A percentile compares a stretch with the other conserved stretches of the same genome.
These are phyloP conservation scores for Fusarium graminum DNA, from an alignment of 2,329 filamentous ascomycete genomes.

Conservation along the genomic window DNA sequence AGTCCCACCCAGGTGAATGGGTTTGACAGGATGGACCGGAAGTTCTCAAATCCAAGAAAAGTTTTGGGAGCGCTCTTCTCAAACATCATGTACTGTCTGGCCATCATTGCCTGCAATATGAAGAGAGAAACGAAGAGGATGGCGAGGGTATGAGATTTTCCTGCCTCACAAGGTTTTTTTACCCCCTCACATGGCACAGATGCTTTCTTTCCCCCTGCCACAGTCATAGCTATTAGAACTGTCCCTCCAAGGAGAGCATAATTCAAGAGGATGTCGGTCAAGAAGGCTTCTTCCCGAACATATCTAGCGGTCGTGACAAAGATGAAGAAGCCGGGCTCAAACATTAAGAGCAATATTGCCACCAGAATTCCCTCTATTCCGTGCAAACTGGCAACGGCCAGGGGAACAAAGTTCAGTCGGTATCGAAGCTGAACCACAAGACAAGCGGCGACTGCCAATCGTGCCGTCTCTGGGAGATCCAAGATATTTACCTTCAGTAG, in stretches of 20 bases:
- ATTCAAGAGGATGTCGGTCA: not conserved
- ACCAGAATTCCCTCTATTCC: slow-evolving; percentile 10
- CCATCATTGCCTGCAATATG: slow-evolving; percentile 30
- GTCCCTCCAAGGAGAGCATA: slow-evolving; percentile 24
- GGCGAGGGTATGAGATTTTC: slow-evolving; percentile 7
- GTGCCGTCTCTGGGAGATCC: slow-evolving; percentile 25
- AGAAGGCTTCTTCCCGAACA: not conserved
- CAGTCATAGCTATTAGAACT: slow-evolving; percentile 10
- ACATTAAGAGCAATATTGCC: not conserved
- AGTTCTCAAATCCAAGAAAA: slow-evolving; percentile 41
- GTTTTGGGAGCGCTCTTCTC: slow-evolving; percentile 7
- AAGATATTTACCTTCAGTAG: slow-evolving; percentile 13
- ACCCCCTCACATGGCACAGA: not conserved
- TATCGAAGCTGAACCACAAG: slow-evolving; percentile 25
- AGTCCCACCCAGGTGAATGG: slow-evolving; percentile 34
- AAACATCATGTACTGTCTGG: slow-evolving; percentile 27
- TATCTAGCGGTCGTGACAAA: slow-evolving; percentile 10
- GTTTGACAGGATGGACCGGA: slow-evolving; percentile 31
- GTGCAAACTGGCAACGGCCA: not conserved
- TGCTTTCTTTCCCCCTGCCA: not conserved
- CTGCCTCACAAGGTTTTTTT: slow-evolving; percentile 6
- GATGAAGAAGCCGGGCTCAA: slow-evolving; percentile 12
- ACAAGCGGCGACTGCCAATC: slow-evolving; percentile 33
- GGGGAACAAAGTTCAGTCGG: slow-evolving; percentile 7
- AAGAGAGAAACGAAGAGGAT: slow-evolving; percentile 18